Conservation (phyloP, 129 eudicot species). For the Saposhnikovia divaricata region DNA sequence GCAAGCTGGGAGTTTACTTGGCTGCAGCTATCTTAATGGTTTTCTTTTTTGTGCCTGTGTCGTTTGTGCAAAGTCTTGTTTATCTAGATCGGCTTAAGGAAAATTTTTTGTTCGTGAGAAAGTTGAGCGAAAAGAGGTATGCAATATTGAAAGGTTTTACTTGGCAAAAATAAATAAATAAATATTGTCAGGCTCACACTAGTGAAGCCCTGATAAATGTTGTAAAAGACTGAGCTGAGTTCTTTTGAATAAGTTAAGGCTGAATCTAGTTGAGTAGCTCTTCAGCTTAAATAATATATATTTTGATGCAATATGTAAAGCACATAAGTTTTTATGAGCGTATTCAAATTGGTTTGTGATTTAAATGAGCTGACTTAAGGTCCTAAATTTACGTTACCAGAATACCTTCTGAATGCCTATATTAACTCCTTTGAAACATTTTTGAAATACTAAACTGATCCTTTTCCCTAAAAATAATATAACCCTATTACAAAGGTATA, state of each 20-base stretch:
- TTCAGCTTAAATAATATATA: not conserved
- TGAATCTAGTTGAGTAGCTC: not conserved
- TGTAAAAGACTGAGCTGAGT: not conserved
- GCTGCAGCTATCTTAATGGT: slow-evolving; percentile 55
- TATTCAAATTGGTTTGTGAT: not conserved
- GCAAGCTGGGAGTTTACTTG: slow-evolving; percentile 47
- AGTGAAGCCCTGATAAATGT: not conserved
- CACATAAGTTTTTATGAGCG: not conserved
- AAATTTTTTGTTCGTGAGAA: slow-evolving; percentile 49
- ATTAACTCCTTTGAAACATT: not conserved
- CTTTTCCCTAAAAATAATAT: not conserved
- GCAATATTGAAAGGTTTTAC: slow-evolving; percentile 8
- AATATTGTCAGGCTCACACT: not conserved
- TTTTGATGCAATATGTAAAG: not conserved
- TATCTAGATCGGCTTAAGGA: slow-evolving; percentile 40
- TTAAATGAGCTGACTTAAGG: not conserved
- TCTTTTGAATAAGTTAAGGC: not conserved
- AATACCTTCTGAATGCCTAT: not conserved
- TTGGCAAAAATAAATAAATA: not conserved
- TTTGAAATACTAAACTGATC: not conserved
- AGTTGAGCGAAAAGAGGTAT: slow-evolving; percentile 37
- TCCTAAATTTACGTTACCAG: not conserved
- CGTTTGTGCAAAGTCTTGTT: slow-evolving; percentile 68
- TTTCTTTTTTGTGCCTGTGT: slow-evolving; percentile 75
- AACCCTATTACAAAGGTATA: not conserved